Evolutionary conservation across 2,329 filamentous ascomycete species (phyloP).

Genomic region (Aspergillus udagawae): DNA sequence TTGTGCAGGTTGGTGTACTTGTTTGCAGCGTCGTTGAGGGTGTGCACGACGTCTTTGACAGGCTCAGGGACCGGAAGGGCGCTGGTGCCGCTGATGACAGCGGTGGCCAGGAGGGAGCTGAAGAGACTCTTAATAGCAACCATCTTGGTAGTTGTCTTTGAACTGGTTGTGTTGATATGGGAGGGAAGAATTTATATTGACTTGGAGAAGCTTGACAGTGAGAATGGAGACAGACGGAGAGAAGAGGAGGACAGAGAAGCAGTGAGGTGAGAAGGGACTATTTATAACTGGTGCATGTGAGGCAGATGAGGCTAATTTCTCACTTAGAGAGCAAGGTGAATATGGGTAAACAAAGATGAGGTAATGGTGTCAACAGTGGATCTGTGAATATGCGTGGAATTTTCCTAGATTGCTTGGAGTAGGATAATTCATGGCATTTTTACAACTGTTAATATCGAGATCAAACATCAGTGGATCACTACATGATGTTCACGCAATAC

Average conservation of each 20-base stretch:
- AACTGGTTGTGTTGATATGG: background rate
- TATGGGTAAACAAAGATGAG: background rate
- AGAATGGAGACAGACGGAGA: too few relatives aligned
- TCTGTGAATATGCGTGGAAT: background rate
- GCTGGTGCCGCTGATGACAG: background rate
- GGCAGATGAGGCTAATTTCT: background rate
- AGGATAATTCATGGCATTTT: background rate
- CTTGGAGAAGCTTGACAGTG: background rate
- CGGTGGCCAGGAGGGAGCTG: background rate
- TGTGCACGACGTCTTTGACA: background rate
- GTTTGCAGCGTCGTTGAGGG: background rate
- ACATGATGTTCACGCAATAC: background rate
- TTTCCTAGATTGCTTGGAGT: background rate
- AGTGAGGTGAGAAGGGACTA: background rate
- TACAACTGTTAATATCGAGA: background rate
- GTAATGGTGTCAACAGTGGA: background rate
- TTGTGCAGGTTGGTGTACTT: background rate
- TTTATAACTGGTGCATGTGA: background rate
- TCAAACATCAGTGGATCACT: background rate
- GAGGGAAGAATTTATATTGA: background rate
- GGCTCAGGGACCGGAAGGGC: background rate
- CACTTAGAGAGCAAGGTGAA: background rate
- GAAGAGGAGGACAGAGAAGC: too few relatives aligned
- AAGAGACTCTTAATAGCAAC: background rate
- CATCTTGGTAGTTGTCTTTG: background rate